phyloP scores from a whole-genome alignment of 805 yeast genomes.

The Suhomyces prunicola region DNA sequence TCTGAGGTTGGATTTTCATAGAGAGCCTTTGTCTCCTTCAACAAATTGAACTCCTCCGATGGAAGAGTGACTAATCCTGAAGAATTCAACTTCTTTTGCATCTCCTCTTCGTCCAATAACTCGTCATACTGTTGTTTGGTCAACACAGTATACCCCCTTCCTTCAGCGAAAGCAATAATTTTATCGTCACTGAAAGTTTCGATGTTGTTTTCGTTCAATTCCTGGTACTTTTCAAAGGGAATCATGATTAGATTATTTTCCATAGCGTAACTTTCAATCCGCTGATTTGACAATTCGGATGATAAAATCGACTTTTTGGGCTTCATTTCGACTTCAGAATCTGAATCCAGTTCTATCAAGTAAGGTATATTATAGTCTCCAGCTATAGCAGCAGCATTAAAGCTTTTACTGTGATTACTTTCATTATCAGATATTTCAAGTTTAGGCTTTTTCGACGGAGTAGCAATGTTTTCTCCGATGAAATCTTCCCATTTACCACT shows the following conservation, averaged over 20 bases:
- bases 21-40: slow-evolving; percentile 10
- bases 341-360: slow-evolving; percentile 27
- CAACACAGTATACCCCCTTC: slow-evolving; percentile 28
- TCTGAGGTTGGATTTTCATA: slow-evolving; percentile 22
- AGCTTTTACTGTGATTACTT: slow-evolving; percentile 8
- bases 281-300: slow-evolving; percentile 18
- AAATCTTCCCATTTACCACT: slow-evolving; percentile 40
- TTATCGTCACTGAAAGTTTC: slow-evolving; percentile 21
- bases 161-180: slow-evolving; percentile 18
- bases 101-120: slow-evolving; percentile 31
- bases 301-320: slow-evolving; percentile 12
- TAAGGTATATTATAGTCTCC: slow-evolving; percentile 22
- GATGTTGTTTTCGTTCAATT: slow-evolving; percentile 23
- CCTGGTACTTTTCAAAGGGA: slow-evolving; percentile 31
- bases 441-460: slow-evolving; percentile 22
- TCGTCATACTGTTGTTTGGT: slow-evolving; percentile 24
- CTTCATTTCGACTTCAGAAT: slow-evolving; percentile 13
- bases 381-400: slow-evolving; percentile 13
- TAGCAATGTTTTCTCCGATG: slow-evolving; percentile 24
- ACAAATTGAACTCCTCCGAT: slow-evolving; percentile 14
- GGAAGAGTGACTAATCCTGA: slow-evolving; percentile 36
- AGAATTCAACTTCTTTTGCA: slow-evolving; percentile 27
- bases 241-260: slow-evolving; percentile 31
- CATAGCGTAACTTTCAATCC: slow-evolving; percentile 33
- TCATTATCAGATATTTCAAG: slow-evolving; percentile 12